A percentile compares a stretch with the other conserved stretches of the same genome.
phyloP scores from a whole-genome alignment of 441 rosid genomes.

The Sinapis alba region DNA sequence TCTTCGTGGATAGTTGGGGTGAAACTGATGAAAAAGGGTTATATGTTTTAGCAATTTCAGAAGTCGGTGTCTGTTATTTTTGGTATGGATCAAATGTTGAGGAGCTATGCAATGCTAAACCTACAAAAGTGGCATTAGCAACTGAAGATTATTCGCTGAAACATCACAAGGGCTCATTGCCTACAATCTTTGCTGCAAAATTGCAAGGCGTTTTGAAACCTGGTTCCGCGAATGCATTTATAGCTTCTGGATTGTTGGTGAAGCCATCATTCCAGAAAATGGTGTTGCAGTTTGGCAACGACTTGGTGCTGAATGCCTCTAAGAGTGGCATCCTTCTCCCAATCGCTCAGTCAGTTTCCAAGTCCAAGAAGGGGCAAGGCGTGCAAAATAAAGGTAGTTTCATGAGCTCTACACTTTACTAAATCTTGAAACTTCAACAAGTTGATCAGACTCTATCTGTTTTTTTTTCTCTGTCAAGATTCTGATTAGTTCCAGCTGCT shows the following conservation, averaged over 20 bases:
- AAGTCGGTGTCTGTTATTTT: slow-evolving; percentile 81
- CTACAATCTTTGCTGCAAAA: slow-evolving; percentile 78
- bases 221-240: slow-evolving; percentile 57
- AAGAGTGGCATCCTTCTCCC: slow-evolving; percentile 82
- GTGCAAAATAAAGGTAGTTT: slow-evolving; percentile 56
- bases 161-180: slow-evolving; percentile 54
- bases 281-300: slow-evolving; percentile 63
- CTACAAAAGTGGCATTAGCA: slow-evolving; percentile 70
- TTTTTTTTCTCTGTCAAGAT: background rate
- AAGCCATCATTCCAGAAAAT: slow-evolving; percentile 88
- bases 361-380: slow-evolving; percentile 56
- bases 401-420: slow-evolving; percentile 16
- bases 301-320: slow-evolving; percentile 62
- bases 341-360: slow-evolving; percentile 47
- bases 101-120: slow-evolving; percentile 58
- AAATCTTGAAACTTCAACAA: too few species aligned
- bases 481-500: background rate
- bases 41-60: slow-evolving; percentile 81
- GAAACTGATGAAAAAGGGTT: slow-evolving; percentile 52
- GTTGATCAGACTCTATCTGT: background rate
- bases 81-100: slow-evolving; percentile 76
- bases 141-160: slow-evolving; percentile 46
- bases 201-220: slow-evolving; percentile 64
- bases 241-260: slow-evolving; percentile 74
- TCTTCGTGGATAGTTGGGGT: slow-evolving; percentile 69